Percentiles rank a stretch among this genome's conserved stretches.
Evolutionary conservation across 1,284 basidiomycete species (phyloP).

Genomic region (Cystobasidiaceae sp.): DNA sequence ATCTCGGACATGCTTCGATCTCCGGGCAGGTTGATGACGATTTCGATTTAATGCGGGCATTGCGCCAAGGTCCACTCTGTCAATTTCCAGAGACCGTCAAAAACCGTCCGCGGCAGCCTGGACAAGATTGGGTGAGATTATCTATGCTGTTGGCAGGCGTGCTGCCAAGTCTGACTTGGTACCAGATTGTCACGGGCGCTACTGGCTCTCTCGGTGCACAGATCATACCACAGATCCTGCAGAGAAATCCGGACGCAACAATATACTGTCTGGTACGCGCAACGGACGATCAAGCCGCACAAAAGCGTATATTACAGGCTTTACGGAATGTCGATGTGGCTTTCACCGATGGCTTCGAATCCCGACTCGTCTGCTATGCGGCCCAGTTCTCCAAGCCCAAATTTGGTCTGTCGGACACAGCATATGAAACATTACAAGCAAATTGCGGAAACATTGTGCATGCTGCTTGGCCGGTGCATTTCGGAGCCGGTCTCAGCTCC

Average conservation of each 20-base stretch:
- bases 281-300: constrained; percentile 48
- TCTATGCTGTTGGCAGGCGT: no score
- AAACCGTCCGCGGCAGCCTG: no score
- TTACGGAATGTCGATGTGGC: constrained; percentile 37
- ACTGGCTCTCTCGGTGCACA: constrained; percentile 61
- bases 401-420: constrained; percentile 44
- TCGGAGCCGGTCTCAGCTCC: constrained; percentile 31
- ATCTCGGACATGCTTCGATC: no score
- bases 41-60: constrained; percentile 1
- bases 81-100: not conserved
- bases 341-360: not conserved
- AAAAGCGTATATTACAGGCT: constrained; percentile 47
- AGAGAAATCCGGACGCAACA: constrained; percentile 45
- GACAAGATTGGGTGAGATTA: no score
- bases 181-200: constrained; percentile 55
- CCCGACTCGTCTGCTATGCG: constrained; percentile 29
- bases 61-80: not conserved
- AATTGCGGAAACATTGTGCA: constrained; percentile 42
- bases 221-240: constrained; percentile 53
- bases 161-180: no score
- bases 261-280: constrained; percentile 58
- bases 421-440: constrained; percentile 15
- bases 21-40: constrained; percentile 5
- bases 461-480: constrained; percentile 47
- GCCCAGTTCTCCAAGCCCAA: constrained; percentile 33